These are phyloP conservation scores for Tuber magnatum DNA, from an alignment of 495 filamentous ascomycete species.

Conservation along the genomic window DNA sequence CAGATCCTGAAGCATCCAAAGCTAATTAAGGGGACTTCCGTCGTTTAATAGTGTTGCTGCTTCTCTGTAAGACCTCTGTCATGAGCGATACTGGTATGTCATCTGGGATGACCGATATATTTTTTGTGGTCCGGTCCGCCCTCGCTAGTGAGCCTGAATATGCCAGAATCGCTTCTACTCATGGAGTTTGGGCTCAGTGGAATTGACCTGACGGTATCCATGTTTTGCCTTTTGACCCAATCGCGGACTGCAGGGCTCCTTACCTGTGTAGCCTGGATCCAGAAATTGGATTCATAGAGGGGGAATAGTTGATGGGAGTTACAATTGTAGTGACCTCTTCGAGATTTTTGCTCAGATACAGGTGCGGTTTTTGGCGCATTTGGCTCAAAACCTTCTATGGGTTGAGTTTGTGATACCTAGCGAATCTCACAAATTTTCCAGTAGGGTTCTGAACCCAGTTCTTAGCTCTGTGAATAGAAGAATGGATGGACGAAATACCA, in stretches of 20 bases:
- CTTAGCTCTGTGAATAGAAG: constrained; percentile 76
- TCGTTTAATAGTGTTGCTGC: constrained; percentile 53
- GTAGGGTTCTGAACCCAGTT: constrained; percentile 77
- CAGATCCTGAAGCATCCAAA: background rate
- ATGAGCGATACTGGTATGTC: constrained; percentile 59
- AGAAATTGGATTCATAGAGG: constrained; percentile 74
- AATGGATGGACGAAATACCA: constrained; percentile 74
- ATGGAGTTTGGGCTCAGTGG: constrained; percentile 80
- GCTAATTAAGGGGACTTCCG: background rate
- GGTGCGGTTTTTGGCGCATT: background rate
- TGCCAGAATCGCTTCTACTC: constrained; percentile 77
- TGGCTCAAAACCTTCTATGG: background rate
- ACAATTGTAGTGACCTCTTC: constrained; percentile 77
- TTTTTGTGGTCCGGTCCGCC: constrained; percentile 65
- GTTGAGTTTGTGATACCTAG: background rate
- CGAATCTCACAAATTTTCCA: constrained; percentile 20
- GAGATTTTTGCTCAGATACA: constrained; percentile 60
- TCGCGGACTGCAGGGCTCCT: constrained; percentile 59
- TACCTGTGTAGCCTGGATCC: constrained; percentile 75
- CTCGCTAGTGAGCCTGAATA: constrained; percentile 64
- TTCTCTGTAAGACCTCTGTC: constrained; percentile 64
- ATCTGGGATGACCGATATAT: constrained; percentile 68
- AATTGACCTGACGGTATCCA: constrained; percentile 68
- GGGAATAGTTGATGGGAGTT: constrained; percentile 59
- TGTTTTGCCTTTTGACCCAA: constrained; percentile 73